Percentiles rank a stretch among this genome's conserved stretches.
Evolutionary conservation across 805 yeast species (phyloP).

Genomic region (Sungouiella blattae): DNA sequence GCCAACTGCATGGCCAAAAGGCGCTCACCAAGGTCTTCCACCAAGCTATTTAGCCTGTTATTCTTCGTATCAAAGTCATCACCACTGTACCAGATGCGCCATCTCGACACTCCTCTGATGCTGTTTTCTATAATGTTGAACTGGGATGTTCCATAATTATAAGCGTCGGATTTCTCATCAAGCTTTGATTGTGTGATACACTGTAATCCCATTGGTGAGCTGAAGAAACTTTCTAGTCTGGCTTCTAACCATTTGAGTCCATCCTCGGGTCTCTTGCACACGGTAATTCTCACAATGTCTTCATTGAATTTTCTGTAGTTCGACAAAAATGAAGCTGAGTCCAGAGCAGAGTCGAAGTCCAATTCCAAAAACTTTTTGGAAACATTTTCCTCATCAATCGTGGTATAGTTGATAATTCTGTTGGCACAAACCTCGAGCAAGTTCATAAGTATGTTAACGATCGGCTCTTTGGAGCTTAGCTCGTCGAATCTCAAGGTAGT

Average conservation of each 20-base stretch:
- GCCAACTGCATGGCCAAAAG: slow-evolving; percentile 70
- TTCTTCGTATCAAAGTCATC: slow-evolving; percentile 52
- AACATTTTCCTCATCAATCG: slow-evolving; percentile 59
- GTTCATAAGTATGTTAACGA: slow-evolving; percentile 57
- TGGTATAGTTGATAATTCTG: slow-evolving; percentile 69
- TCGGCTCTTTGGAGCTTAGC: slow-evolving; percentile 53
- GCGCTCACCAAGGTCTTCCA: slow-evolving; percentile 70
- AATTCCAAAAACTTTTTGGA: slow-evolving; percentile 68
- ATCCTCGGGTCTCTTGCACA: slow-evolving; percentile 80
- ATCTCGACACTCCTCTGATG: slow-evolving; percentile 86
- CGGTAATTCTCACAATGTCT: slow-evolving; percentile 83
- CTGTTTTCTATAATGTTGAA: slow-evolving; percentile 85
- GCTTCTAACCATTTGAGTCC: slow-evolving; percentile 80
- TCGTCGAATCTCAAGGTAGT: slow-evolving; percentile 80
- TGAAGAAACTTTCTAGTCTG: slow-evolving; percentile 68
- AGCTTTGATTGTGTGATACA: slow-evolving; percentile 55
- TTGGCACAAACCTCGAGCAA: slow-evolving; percentile 74
- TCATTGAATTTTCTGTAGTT: slow-evolving; percentile 83
- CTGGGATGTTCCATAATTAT: slow-evolving; percentile 73
- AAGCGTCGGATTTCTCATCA: slow-evolving; percentile 61
- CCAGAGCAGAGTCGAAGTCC: slow-evolving; percentile 87
- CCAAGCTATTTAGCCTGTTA: slow-evolving; percentile 47
- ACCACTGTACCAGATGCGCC: slow-evolving; percentile 87
- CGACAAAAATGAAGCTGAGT: slow-evolving; percentile 67
- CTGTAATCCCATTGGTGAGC: slow-evolving; percentile 62